Evolutionary conservation across 1,139 yeast species (phyloP), one percentile per base, ranked within the genome.

Genomic region (Kluyveromyces marxianus): DNA sequence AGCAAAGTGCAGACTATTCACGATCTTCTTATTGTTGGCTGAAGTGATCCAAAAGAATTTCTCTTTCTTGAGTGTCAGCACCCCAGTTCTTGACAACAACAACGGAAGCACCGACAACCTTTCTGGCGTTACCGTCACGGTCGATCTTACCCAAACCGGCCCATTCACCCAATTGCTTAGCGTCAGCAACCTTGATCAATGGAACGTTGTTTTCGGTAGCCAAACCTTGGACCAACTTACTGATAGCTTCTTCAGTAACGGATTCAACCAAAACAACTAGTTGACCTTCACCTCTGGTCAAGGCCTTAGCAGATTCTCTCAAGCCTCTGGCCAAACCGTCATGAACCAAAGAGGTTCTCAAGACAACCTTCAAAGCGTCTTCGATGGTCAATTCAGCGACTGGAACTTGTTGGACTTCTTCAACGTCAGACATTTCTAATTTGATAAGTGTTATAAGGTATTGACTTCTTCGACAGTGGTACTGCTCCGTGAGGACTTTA

Each of bases 291-390:
- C 96, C 84, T 74, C 86, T 87, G 71, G 96, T 81, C 67, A 92
- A 83, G 74, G 97, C 97, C 87, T 92, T 92, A 70, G 97, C 87
- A 64, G 97, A 95, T 81, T 92, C 98, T 83, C 97, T 92, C 74
- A 92, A 85, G 81, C 99, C 99, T 81, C 99, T 92, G 74, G 97
- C 98, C 76, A 92, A 88, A 77, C 98, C 98, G 74, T 92, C 97
- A 82, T 89, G 95, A 70, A 90, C 88, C 72, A 94, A 83, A 64
- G 99, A 84, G 73, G 94, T 89, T 85, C 96, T 90, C 71, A 92
- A 84, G 70, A 92, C 98, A 71, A 89, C 95, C 80, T 90, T 88
- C 74, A 92, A 81, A 71, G 97, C 96, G 72, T 94, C 98, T 80
- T 94, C 98, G 66, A 92, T 84, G 72, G 97, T 81, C 78, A 92